phyloP scores from a whole-genome alignment of 371 early-diverging fungal species.

The Mortierella sp. region DNA sequence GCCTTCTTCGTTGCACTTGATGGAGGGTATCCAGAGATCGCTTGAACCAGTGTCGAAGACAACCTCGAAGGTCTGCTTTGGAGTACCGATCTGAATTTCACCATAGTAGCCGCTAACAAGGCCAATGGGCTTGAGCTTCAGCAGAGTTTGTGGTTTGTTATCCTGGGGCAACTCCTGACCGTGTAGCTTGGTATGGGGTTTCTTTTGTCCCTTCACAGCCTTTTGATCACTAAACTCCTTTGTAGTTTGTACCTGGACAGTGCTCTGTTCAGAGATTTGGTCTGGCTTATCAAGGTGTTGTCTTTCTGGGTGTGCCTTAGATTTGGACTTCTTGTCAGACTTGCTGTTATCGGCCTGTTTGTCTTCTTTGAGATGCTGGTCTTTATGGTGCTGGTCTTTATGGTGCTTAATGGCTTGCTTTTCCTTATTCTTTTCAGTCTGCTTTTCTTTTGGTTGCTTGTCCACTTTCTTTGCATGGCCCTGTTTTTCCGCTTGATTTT shows the following conservation, averaged over 20 bases:
- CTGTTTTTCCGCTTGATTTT: background rate
- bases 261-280: too few species aligned
- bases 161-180: background rate
- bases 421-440: background rate
- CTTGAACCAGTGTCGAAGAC: conserved; percentile 78
- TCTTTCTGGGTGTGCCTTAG: too few species aligned
- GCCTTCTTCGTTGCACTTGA: conserved; percentile 55
- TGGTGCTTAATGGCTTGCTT: background rate
- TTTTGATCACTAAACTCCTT: too few species aligned
- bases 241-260: too few species aligned
- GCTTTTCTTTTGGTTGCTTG: background rate
- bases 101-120: conserved; percentile 61
- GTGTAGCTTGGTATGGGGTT: background rate
- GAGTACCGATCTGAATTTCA: conserved; percentile 65
- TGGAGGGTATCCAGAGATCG: conserved; percentile 69
- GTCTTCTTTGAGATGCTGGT: background rate
- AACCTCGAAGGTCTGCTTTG: conserved; percentile 65
- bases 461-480: background rate
- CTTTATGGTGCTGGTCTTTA: background rate
- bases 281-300: too few species aligned
- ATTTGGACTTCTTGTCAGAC: too few species aligned
- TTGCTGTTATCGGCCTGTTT: background rate
- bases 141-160: conserved; percentile 29
- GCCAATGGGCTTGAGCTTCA: conserved; percentile 35
- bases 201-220: too few species aligned